Percentiles rank a stretch among this genome's conserved stretches.
Conservation (phyloP, 352 stramenopile species). For the Phytophthora podocarpi region DNA sequence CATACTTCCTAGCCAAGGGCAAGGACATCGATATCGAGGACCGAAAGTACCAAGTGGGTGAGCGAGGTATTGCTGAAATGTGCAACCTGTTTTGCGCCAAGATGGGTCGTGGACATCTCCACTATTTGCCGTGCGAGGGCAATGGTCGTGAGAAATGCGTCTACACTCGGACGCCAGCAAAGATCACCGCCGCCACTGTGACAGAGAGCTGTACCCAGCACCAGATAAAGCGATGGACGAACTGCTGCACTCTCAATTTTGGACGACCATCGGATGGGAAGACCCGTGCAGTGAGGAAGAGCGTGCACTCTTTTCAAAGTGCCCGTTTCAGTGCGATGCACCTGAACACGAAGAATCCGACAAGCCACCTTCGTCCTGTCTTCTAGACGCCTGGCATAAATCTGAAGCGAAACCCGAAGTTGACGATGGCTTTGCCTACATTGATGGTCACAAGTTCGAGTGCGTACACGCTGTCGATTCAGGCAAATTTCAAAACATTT, state of each 20-base stretch:
- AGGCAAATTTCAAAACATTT: slow-evolving; percentile 42
- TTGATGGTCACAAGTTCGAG: slow-evolving; percentile 41
- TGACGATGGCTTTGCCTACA: slow-evolving; percentile 32
- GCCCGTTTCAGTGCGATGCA: too few species aligned
- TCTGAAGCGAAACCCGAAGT: slow-evolving; percentile 48
- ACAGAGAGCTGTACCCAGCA: too few species aligned
- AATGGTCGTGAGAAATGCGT: too few species aligned
- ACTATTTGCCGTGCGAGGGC: slow-evolving; percentile 33
- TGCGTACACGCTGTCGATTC: slow-evolving; percentile 33
- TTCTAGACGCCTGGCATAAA: slow-evolving; percentile 40
- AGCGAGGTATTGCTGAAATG: slow-evolving; percentile 40
- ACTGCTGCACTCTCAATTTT: too few species aligned
- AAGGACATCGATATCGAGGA: slow-evolving; percentile 49
- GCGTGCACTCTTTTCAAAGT: too few species aligned
- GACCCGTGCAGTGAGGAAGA: too few species aligned
- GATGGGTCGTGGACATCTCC: slow-evolving; percentile 37
- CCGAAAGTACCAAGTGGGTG: slow-evolving; percentile 34
- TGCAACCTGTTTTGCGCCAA: slow-evolving; percentile 42
- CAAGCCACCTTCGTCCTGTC: slow-evolving; percentile 27
- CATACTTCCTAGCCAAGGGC: too few species aligned
- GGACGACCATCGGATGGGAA: too few species aligned
- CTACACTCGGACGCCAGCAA: too few species aligned
- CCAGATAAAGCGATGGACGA: too few species aligned
- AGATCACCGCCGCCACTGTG: too few species aligned
- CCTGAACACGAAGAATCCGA: slow-evolving; percentile 31